Evolutionary conservation across 2,329 filamentous ascomycete genomes (phyloP).

Genomic region (Zymoseptoria pseudotritici): DNA sequence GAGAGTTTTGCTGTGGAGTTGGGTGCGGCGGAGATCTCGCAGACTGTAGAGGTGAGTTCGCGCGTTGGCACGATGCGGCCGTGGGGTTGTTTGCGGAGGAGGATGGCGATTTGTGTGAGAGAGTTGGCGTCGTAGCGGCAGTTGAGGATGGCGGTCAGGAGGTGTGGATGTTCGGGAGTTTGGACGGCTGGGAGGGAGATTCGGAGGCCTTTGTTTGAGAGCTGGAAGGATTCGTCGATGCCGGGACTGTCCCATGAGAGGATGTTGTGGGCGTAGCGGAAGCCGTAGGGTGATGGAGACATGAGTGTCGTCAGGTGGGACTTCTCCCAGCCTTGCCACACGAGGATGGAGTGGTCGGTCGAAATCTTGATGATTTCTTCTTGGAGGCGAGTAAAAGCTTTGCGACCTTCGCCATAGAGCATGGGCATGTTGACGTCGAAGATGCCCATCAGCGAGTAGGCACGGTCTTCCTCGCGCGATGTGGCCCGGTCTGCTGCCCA

Average conservation of each 20-base stretch:
- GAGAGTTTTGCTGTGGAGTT: conserved; percentile 9
- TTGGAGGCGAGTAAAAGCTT: conserved; percentile 22
- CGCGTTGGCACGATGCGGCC: conserved; percentile 11
- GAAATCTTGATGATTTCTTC: conserved; percentile 22
- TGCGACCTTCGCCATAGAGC: conserved; percentile 20
- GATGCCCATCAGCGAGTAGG: conserved; percentile 21
- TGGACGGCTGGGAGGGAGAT: conserved; percentile 13
- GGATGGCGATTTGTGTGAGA: conserved; percentile 9
- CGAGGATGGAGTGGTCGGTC: conserved; percentile 19
- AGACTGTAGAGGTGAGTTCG: conserved; percentile 13
- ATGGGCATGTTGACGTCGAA: conserved; percentile 23
- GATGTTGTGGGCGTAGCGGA: conserved; percentile 15
- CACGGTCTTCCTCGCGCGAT: conserved; percentile 15
- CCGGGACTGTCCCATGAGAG: conserved; percentile 13
- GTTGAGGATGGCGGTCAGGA: conserved; percentile 15
- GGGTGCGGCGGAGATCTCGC: conserved; percentile 10
- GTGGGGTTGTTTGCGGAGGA: conserved; percentile 11
- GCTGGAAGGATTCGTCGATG: conserved; percentile 15
- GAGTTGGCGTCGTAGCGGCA: conserved; percentile 11
- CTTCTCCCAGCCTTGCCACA: conserved; percentile 19
- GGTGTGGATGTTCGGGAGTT: conserved; percentile 4
- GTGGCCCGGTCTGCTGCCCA: conserved; percentile 17
- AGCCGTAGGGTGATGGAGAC: conserved; percentile 13
- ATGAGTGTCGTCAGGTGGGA: conserved; percentile 12
- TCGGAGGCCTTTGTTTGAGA: conserved; percentile 16